These are phyloP conservation scores for Proteromonas lacertae DNA, from an alignment of 352 stramenopile species.

Conservation along the genomic window DNA sequence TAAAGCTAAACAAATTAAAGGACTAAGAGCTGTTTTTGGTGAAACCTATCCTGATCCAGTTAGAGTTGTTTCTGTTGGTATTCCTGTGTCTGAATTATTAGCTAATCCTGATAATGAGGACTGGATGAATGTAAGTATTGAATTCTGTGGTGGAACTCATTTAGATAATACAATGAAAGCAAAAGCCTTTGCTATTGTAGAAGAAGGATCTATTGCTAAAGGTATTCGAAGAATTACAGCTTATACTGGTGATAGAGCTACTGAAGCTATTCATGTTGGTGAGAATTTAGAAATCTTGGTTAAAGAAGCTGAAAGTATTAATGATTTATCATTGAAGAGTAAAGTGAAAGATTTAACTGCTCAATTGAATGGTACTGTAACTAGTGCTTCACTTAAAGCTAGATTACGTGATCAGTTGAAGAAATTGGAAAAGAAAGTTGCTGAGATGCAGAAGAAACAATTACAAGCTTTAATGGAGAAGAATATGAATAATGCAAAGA, in stretches of 20 bases:
- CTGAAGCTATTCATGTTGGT: conserved; percentile 36
- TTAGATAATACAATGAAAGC: conserved; percentile 73
- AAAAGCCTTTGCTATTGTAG: conserved; percentile 37
- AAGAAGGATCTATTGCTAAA: conserved; percentile 73
- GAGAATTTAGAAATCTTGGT: conserved; percentile 21
- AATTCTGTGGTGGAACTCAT: conserved; percentile 97
- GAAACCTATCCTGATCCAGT: conserved; percentile 95
- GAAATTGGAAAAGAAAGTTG: conserved; percentile 48
- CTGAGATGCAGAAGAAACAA: conserved; percentile 31
- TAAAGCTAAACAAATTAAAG: conserved; percentile 64
- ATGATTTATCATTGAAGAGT: conserved; percentile 5
- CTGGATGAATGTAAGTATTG: conserved; percentile 63
- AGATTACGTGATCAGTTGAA: conserved; percentile 44
- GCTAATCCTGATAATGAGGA: conserved; percentile 22
- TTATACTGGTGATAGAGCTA: conserved; percentile 47
- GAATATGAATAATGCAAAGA: too few species aligned
- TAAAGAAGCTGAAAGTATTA: conserved; percentile 19
- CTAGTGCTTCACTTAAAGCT: conserved; percentile 34
- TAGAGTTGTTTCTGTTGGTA: conserved; percentile 69
- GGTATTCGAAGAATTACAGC: conserved; percentile 75
- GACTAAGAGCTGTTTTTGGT: conserved; percentile 83
- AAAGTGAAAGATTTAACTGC: neutral
- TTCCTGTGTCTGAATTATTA: conserved; percentile 13
- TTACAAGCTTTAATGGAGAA: too few species aligned
- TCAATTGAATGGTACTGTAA: conserved; percentile 16